Base-by-base conservation (phyloP, 441 rosid genomes). In the Brassica balearica region DNA sequence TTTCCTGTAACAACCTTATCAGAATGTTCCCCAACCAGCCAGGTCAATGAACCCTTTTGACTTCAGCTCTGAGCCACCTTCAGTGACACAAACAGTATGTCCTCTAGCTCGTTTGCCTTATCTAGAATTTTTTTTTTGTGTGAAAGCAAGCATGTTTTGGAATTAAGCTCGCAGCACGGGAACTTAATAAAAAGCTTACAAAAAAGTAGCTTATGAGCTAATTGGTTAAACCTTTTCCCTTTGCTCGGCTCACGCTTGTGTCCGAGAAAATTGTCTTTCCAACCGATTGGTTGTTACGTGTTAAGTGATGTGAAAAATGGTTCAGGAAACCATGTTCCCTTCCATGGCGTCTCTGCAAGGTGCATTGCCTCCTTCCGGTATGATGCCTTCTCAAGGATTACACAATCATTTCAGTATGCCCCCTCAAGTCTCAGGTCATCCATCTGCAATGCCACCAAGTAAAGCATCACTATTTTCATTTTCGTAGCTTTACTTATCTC, bases 41-140 rank as follows among this genome's bases (percentile, higher is more conserved):
- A 85, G 72, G 69, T 91, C 99, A 10, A 62, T 83, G 80, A 96
- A 96, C 85, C 99, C 99, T 67, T 96, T 96, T 86, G 99, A 92
- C 83, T 62, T 86, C 71, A 77, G 59, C 64, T 81, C 72, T 34
- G 91, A 87, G 74, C 82, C 91, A 17, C 80, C 86, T 23, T 74
- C 83, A 27, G 91, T 84, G 75, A 80, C 83, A 61, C 95, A 84
- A 79, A 53, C 80, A 63, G 99, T 95, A 87, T 36, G 91, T 76
- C 7, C 62, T 73, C 75, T 55, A 22, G 48, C 72, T 75, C 66
- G n/a, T 82, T 74, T 10, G 12, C 74, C 76, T 70, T 17, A 34
- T 15, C n/a, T 3, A 59, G 15, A 65, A n/a, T 48, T 38, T 38
- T 38, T 17, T 38, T 43, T 10, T 7, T 43, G 46, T 1, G 46